Evolutionary conservation across 2,329 filamentous ascomycete species (phyloP).

Genomic region (Microcera coccophila): DNA sequence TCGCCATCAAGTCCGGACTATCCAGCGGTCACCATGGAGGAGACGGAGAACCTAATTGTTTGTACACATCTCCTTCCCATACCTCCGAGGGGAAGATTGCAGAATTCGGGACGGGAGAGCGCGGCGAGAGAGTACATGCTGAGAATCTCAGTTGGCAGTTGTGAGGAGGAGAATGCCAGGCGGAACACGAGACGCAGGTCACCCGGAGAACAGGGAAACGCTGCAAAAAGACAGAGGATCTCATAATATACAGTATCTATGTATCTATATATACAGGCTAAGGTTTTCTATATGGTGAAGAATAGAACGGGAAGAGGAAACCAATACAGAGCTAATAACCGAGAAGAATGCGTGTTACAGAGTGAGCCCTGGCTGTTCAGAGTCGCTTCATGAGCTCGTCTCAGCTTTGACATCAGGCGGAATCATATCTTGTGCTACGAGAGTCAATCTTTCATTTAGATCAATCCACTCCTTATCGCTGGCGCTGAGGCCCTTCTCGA

Average conservation of each 20-base stretch:
- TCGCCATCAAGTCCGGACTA: slow-evolving; percentile 1
- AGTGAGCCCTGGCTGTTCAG: neutral
- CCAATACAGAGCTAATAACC: neutral
- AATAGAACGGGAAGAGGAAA: neutral
- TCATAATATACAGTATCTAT: neutral
- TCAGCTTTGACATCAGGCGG: neutral
- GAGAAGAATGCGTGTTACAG: neutral
- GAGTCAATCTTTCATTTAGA: neutral
- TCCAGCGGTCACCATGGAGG: slow-evolving; percentile 1
- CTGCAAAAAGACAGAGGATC: neutral
- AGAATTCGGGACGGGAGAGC: neutral
- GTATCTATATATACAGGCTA: too few species aligned
- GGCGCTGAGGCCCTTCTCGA: neutral
- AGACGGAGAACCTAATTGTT: neutral
- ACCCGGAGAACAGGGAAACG: neutral
- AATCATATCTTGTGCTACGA: neutral
- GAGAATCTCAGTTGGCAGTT: neutral
- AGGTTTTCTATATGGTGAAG: neutral
- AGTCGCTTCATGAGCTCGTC: neutral
- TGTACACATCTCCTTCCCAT: neutral
- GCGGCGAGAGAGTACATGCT: neutral
- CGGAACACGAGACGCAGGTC: neutral
- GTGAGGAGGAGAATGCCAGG: neutral
- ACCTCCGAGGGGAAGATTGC: neutral
- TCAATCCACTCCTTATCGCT: neutral